Evolutionary conservation across 2,329 filamentous ascomycete species (phyloP).

Genomic region (Trichoderma hamatum): DNA sequence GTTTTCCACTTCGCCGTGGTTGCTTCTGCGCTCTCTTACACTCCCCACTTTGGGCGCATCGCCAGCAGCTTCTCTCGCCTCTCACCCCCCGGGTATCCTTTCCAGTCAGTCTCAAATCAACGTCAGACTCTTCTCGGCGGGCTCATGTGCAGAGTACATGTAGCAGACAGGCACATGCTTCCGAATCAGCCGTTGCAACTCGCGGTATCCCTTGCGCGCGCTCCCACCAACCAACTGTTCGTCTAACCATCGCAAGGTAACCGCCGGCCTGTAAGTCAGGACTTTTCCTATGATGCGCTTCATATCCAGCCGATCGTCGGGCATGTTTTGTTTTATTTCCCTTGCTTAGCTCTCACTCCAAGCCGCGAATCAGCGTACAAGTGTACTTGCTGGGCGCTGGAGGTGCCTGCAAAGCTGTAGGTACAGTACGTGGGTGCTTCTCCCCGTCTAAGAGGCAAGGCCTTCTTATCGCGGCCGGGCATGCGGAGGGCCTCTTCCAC

Average conservation of each 20-base stretch:
- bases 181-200: conserved; percentile 21
- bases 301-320: background rate
- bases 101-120: background rate
- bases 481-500: conserved; percentile 21
- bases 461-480: conserved; percentile 23
- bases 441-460: conserved; percentile 13
- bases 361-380: background rate
- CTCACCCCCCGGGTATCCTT: conserved; percentile 8
- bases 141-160: conserved; percentile 19
- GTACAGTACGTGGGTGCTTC: background rate
- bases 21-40: background rate
- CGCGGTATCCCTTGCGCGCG: background rate
- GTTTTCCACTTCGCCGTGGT: background rate
- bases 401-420: conserved; percentile 13
- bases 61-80: background rate
- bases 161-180: conserved; percentile 7
- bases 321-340: background rate
- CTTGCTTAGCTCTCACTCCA: background rate
- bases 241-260: background rate
- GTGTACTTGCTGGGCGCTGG: conserved; percentile 1
- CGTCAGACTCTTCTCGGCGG: background rate
- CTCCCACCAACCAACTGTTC: background rate
- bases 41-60: conserved; percentile 15
- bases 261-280: conserved; percentile 7
- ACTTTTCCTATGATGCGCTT: background rate